Conservation (phyloP, 495 filamentous ascomycete species). For the Aspergillus cavernicola region DNA sequence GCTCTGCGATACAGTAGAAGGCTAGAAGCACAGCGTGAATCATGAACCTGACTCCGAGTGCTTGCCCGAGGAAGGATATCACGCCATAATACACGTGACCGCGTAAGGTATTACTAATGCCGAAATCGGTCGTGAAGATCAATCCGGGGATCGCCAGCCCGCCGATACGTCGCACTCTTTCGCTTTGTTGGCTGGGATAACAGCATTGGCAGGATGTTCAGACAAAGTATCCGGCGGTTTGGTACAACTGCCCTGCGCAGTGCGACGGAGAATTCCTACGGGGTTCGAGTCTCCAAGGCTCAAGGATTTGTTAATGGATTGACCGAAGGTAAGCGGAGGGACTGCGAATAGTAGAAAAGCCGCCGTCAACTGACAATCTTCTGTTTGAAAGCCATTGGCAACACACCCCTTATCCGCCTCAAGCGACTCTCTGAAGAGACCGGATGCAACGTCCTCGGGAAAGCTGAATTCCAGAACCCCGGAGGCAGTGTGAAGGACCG, state of each 20-base stretch:
- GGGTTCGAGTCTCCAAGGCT: slow-evolving; percentile 67
- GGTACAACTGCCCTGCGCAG: slow-evolving; percentile 51
- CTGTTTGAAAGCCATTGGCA: slow-evolving; percentile 72
- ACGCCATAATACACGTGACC: slow-evolving; percentile 27
- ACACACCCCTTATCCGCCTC: slow-evolving; percentile 89
- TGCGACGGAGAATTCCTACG: slow-evolving; percentile 43
- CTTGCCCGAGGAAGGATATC: no score
- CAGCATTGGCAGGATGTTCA: slow-evolving; percentile 47
- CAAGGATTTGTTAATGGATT: slow-evolving; percentile 82
- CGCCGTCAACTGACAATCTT: slow-evolving; percentile 1
- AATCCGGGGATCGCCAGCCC: no score
- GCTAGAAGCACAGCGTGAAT: no score
- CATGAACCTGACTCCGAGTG: no score
- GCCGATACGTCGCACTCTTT: neutral
- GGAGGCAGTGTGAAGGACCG: slow-evolving; percentile 96
- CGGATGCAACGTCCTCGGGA: slow-evolving; percentile 91
- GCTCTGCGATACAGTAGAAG: no score
- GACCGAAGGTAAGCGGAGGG: slow-evolving; percentile 64
- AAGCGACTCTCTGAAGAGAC: slow-evolving; percentile 86
- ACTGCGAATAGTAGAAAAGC: neutral
- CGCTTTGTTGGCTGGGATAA: slow-evolving; percentile 6
- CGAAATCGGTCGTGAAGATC: slow-evolving; percentile 17
- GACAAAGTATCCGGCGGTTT: slow-evolving; percentile 53
- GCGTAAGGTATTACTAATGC: slow-evolving; percentile 22
- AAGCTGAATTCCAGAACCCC: slow-evolving; percentile 98